Evolutionary conservation across 2,329 filamentous ascomycete genomes (phyloP).

Genomic region (Colletotrichum ledebouriae): DNA sequence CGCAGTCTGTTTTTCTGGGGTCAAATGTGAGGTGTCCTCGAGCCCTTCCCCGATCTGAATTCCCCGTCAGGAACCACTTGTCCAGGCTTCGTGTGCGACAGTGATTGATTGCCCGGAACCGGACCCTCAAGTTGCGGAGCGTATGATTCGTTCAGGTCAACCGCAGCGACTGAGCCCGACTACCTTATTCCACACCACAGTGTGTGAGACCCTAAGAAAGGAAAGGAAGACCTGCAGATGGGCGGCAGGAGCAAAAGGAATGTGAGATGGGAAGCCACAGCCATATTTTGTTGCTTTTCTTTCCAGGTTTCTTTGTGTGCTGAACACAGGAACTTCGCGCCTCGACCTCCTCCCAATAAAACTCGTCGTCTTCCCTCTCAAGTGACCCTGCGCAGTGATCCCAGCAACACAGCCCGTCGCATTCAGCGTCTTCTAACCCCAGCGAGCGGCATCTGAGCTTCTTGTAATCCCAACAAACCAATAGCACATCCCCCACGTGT

Average conservation of each 20-base stretch:
- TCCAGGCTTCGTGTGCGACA: slow-evolving; percentile 30
- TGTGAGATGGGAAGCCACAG: background rate
- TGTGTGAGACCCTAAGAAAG: slow-evolving; percentile 13
- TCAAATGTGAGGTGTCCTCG: slow-evolving; percentile 1
- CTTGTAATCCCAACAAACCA: slow-evolving; percentile 42
- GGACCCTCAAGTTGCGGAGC: background rate
- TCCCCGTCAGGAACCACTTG: slow-evolving; percentile 10
- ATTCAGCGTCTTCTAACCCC: slow-evolving; percentile 17
- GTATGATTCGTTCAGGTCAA: background rate
- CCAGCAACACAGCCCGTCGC: slow-evolving; percentile 10
- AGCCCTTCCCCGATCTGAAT: slow-evolving; percentile 22
- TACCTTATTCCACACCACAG: background rate
- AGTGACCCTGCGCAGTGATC: background rate
- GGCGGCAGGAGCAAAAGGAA: background rate
- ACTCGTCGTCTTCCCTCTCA: too few relatives aligned
- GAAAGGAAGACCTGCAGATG: background rate
- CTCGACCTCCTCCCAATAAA: background rate
- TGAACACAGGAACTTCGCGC: too few relatives aligned
- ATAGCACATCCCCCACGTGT: slow-evolving; percentile 43
- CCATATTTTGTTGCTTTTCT: too few relatives aligned
- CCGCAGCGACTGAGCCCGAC: slow-evolving; percentile 9
- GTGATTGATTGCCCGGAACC: slow-evolving; percentile 21
- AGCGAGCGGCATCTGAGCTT: slow-evolving; percentile 13
- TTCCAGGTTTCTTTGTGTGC: too few relatives aligned
- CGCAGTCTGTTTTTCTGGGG: slow-evolving; percentile 17